Evolutionary conservation across 2,329 filamentous ascomycete genomes (phyloP).

Genomic region (Hypomyces perniciosus): DNA sequence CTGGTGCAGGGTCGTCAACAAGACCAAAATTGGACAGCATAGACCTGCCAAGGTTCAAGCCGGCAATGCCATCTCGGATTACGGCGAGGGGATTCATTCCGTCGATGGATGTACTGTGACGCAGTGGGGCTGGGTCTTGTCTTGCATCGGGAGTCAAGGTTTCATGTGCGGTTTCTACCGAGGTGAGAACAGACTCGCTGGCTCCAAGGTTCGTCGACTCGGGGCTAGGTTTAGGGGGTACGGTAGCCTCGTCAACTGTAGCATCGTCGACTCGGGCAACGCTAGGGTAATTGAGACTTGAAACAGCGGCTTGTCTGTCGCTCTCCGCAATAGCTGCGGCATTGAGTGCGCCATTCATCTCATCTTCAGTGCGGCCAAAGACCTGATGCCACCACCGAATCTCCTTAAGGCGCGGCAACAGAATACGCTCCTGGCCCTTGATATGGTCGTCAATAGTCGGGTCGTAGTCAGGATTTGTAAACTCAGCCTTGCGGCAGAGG

Average conservation of each 20-base stretch:
- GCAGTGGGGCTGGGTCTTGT: slow-evolving; percentile 31
- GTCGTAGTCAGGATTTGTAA: slow-evolving; percentile 77
- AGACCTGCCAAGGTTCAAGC: slow-evolving; percentile 43
- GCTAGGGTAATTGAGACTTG: slow-evolving; percentile 26
- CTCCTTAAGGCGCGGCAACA: slow-evolving; percentile 71
- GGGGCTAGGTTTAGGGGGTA: slow-evolving; percentile 26
- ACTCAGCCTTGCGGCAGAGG: slow-evolving; percentile 70
- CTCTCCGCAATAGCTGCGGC: slow-evolving; percentile 47
- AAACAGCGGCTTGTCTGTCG: slow-evolving; percentile 32
- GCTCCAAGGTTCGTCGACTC: slow-evolving; percentile 32
- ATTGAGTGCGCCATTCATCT: slow-evolving; percentile 76
- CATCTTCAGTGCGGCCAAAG: slow-evolving; percentile 79
- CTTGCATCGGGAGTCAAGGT: slow-evolving; percentile 38
- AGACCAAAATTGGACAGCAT: slow-evolving; percentile 32
- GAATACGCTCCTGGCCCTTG: slow-evolving; percentile 72
- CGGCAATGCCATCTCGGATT: slow-evolving; percentile 43
- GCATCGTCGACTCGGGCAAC: slow-evolving; percentile 21
- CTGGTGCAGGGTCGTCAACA: slow-evolving; percentile 18
- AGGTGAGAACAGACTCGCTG: slow-evolving; percentile 50
- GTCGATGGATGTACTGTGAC: slow-evolving; percentile 42
- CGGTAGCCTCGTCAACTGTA: slow-evolving; percentile 18
- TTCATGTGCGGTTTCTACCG: slow-evolving; percentile 53
- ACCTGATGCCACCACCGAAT: slow-evolving; percentile 91
- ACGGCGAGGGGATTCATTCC: slow-evolving; percentile 38
- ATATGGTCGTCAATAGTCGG: slow-evolving; percentile 68